phyloP scores from a whole-genome alignment of 805 yeast species.

The Candida oleophila region DNA sequence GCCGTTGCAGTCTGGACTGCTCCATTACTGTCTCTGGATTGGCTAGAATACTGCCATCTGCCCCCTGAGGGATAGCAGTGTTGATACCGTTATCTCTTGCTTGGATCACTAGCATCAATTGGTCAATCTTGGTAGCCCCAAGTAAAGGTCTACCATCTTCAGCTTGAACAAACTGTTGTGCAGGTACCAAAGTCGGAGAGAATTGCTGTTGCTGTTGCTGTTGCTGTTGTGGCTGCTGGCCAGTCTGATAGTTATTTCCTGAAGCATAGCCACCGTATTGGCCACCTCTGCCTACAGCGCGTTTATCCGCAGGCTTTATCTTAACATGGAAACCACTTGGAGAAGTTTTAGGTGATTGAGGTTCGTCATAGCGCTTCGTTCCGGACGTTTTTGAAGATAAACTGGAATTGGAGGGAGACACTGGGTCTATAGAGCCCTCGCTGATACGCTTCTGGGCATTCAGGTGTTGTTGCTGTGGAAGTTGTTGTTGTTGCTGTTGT shows the following conservation, averaged over 20 bases:
- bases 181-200: neutral
- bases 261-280: neutral
- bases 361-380: conserved; percentile 25
- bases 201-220: conserved; percentile 6
- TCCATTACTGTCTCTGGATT: conserved; percentile 18
- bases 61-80: conserved; percentile 60
- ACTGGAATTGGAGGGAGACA: conserved; percentile 35
- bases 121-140: conserved; percentile 90
- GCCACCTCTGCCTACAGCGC: neutral
- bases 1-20: conserved; percentile 10
- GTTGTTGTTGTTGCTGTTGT: conserved; percentile 2
- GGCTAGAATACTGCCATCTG: conserved; percentile 69
- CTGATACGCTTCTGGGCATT: neutral
- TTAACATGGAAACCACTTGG: conserved; percentile 16
- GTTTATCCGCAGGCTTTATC: neutral
- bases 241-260: conserved; percentile 1
- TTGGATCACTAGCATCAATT: conserved; percentile 85
- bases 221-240: conserved; percentile 7
- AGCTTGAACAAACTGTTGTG: conserved; percentile 42
- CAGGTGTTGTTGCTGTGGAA: conserved; percentile 2
- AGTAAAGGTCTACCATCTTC: conserved; percentile 69
- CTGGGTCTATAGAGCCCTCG: conserved; percentile 12
- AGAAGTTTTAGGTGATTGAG: conserved; percentile 41
- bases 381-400: conserved; percentile 31
- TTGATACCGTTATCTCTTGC: conserved; percentile 78